These are phyloP conservation scores for Cordyceps farinosa DNA, from an alignment of 2,329 filamentous ascomycete genomes.

Conservation along the genomic window DNA sequence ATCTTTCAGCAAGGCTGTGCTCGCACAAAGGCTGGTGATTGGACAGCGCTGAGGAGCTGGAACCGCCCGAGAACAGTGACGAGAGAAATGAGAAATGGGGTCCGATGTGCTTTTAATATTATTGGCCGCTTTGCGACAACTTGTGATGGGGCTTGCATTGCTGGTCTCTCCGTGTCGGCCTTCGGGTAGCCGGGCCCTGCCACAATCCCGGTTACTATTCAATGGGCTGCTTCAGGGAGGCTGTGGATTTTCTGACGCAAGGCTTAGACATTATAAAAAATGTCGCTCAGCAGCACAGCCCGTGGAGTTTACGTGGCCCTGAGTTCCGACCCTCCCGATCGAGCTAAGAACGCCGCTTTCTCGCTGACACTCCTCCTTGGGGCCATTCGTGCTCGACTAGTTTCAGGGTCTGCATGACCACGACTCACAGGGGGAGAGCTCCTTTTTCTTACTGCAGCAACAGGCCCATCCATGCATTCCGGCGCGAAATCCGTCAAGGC, in stretches of 20 bases:
- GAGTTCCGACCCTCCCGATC: conserved; percentile 7
- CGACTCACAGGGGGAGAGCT: background rate
- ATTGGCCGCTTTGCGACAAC: background rate
- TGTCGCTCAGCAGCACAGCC: background rate
- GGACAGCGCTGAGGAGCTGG: background rate
- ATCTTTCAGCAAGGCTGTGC: background rate
- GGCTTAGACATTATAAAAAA: background rate
- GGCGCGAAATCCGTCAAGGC: background rate
- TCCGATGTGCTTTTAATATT: background rate
- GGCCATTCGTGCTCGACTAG: background rate
- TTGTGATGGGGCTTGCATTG: background rate
- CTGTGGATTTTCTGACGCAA: background rate
- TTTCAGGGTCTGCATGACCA: conserved; percentile 10
- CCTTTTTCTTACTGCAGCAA: conserved; percentile 10
- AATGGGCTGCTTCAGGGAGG: background rate
- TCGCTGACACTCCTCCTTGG: background rate
- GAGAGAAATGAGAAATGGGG: conserved; percentile 9
- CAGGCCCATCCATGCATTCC: conserved; percentile 2
- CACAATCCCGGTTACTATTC: conserved; percentile 8
- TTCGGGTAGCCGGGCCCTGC: conserved; percentile 7
- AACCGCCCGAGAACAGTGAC: background rate
- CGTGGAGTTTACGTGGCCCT: conserved; percentile 6
- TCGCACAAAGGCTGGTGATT: background rate
- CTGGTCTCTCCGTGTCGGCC: background rate
- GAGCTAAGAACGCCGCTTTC: background rate